Evolutionary conservation across 2,329 filamentous ascomycete species (phyloP), one percentile per base, ranked within the genome.

Genomic region (Torrubiella hemipterigena): DNA sequence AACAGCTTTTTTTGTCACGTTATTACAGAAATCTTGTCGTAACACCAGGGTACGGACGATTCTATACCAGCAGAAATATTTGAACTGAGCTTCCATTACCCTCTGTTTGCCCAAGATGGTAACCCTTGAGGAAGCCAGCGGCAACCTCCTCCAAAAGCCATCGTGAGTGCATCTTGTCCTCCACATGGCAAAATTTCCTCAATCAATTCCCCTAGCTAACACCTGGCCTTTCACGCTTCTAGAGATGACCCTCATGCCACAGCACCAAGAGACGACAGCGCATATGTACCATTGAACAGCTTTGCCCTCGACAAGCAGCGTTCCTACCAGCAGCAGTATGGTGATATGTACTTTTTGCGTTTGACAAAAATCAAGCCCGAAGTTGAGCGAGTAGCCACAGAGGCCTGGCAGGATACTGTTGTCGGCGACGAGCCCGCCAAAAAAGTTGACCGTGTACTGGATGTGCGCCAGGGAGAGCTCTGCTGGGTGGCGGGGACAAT

Each of bases 401-500:
- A 78, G 20, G 75, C 80, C 6, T 98, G 91, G 85, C 67, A 73
- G 28, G 79, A 73, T 31, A 80, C 84, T 32, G 70, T 80, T 49
- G 77, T 96, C 42, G 83, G 73, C 6, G 82, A 76, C 22, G 84
- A 94, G 51, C 63, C 63, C 34, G 84, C 84, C 9, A 71, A 69
- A 43, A 74, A 69, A 42, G 86, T 93, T 12, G 83, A 95, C 19
- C 70, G 91, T 43, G 91, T 98, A 37, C 69, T 98, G 18, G 89
- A 98, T 57, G 91, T 98, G 31, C 77, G 89, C 38, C 91, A 96
- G 61, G 91, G 91, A 40, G 78, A 95, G 59, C 64, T 96, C 21
- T 96, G 89, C 60, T 98, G 89, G 86, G 81, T 98, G 12, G 70
- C 79, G 0, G 91, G 93, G 12, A 98, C 91, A 0, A 76, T 96